phyloP scores from a whole-genome alignment of 768 basidiomycete species.

The Crucibulum laeve region DNA sequence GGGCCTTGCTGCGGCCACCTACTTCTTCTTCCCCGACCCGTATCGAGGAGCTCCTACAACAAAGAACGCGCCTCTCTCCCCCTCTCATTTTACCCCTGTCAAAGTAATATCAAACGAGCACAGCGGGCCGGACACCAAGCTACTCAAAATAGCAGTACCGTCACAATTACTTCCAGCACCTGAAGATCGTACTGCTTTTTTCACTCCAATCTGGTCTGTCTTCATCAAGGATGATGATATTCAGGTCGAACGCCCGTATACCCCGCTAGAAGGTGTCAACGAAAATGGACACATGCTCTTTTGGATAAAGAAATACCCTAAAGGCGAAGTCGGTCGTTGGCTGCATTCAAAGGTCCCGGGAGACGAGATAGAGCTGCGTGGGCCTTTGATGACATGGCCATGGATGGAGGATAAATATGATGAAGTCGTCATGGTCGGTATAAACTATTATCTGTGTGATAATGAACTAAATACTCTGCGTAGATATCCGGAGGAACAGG shows the following conservation, averaged over 20 bases:
- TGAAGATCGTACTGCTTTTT: constrained; percentile 11
- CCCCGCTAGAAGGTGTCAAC: constrained; percentile 72
- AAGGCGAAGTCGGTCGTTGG: constrained; percentile 83
- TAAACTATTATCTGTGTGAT: not conserved
- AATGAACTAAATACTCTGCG: not conserved
- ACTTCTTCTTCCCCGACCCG: constrained; percentile 47
- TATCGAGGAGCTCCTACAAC: constrained; percentile 41
- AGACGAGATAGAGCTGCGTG: constrained; percentile 70
- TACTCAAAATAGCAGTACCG: constrained; percentile 60
- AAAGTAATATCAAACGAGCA: constrained; percentile 49
- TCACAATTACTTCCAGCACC: constrained; percentile 28
- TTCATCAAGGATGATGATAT: constrained; percentile 86
- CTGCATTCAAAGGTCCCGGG: constrained; percentile 65
- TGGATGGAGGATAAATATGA: constrained; percentile 60
- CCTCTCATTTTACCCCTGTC: constrained; percentile 56
- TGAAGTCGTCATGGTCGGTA: constrained; percentile 69
- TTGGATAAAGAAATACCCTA: constrained; percentile 78
- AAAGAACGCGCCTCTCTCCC: constrained; percentile 31
- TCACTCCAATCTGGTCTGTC: constrained; percentile 64
- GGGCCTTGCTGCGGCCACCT: constrained; percentile 38
- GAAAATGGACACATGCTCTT: constrained; percentile 62
- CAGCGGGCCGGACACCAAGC: constrained; percentile 55
- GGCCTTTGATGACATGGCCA: constrained; percentile 68
- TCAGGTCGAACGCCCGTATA: constrained; percentile 84
- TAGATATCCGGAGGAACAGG: constrained; percentile 89